Evolutionary conservation across 805 yeast genomes (phyloP), one percentile per base, ranked within the genome.

Genomic region (Lipomyces mesembrius): DNA sequence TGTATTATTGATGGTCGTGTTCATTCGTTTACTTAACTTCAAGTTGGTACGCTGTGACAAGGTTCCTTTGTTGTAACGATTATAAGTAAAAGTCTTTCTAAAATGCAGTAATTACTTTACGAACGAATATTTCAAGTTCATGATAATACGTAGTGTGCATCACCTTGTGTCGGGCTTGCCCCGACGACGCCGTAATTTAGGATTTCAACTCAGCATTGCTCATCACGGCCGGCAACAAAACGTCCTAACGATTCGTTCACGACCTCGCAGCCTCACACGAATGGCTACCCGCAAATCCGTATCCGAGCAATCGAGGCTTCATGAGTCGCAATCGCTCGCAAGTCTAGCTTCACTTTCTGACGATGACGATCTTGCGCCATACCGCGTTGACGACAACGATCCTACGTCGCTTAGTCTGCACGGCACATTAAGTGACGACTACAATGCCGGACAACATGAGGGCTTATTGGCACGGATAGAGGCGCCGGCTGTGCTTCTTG

Each of bases 401-500:
- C 67, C 67, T n/a, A n/a, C 14, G 3, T n/a, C 49, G 22, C 49
- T n/a, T 17, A 3, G 20, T 2, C 29, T 49, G 20, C 60, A 39
- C 3, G 27, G 34, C 17, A 34, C 52, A 6, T 6, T 34, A 6
- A 49, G 39, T 12, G 27, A n/a, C 11, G 57, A 53, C 43, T 57
- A 51, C 32, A 55, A 43, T 27, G 35, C 17, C 14, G 37, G 52
- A 20, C 68, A 59, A 27, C 69, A 60, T 43, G 69, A 66, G 60
- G 53, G 69, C 46, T 29, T 62, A 46, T 37, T 66, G 29, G 63
- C 69, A 11, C 59, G 63, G 35, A 66, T 66, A n/a, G 69, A 66
- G 29, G 69, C 69, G 2, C 69, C 69, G 7, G 66, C 69, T 5
- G 69, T 66, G 2, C 58, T 63, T 12, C 53, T 66, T 12, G 64